phyloP scores from a whole-genome alignment of 441 rosid genomes.

The Gossypium trilobum region DNA sequence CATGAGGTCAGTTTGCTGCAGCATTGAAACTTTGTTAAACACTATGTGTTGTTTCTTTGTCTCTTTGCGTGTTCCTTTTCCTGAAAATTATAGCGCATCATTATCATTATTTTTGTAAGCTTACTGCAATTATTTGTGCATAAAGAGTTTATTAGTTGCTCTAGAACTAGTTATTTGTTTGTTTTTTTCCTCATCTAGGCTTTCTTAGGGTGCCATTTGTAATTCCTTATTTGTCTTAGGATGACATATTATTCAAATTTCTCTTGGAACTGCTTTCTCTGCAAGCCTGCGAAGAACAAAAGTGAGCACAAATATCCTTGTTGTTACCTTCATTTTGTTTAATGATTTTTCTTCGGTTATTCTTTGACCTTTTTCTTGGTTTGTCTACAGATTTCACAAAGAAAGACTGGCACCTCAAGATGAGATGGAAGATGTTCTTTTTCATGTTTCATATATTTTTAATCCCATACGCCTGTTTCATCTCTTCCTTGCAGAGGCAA shows the following conservation, averaged over 20 bases:
- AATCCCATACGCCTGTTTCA: slow-evolving; percentile 64
- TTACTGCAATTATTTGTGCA: not conserved
- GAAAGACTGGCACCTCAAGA: slow-evolving; percentile 28
- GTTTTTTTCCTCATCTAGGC: not conserved
- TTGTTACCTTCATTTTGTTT: slow-evolving; percentile 17
- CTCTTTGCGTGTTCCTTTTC: not conserved
- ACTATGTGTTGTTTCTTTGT: not conserved
- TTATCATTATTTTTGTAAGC: not conserved
- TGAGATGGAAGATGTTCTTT: slow-evolving; percentile 27
- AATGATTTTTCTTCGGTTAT: not conserved
- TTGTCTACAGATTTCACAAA: slow-evolving; percentile 32
- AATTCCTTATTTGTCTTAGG: slow-evolving; percentile 36
- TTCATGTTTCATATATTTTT: slow-evolving; percentile 39
- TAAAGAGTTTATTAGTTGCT: not conserved
- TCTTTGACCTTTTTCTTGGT: slow-evolving; percentile 12
- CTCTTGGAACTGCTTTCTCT: slow-evolving; percentile 32
- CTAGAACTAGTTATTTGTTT: not conserved
- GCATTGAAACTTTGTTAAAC: not conserved
- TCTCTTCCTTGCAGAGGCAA: slow-evolving; percentile 70
- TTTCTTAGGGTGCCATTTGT: not conserved
- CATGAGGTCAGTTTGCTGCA: slow-evolving; percentile 56
- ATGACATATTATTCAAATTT: slow-evolving; percentile 68
- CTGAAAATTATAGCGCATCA: not conserved
- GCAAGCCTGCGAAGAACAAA: slow-evolving; percentile 24
- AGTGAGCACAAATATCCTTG: slow-evolving; percentile 32